Percentiles rank a stretch among this genome's conserved stretches.
These are phyloP conservation scores for Ceratobasidium sp. DNA, from an alignment of 1,284 basidiomycete species.

Conservation along the genomic window DNA sequence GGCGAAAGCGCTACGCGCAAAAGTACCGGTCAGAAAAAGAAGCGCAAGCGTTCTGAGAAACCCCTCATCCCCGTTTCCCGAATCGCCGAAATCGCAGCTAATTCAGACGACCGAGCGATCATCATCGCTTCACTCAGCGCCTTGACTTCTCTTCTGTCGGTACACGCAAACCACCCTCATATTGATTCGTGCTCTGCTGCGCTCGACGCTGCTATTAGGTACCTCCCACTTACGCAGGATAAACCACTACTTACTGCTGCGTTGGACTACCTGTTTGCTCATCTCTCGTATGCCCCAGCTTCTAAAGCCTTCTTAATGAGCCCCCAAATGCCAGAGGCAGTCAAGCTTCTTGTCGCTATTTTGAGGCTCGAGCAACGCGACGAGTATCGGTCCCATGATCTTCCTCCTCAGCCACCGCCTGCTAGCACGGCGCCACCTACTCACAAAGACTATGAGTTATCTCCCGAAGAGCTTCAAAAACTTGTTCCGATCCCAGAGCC, in stretches of 20 bases:
- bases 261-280: constrained; percentile 79
- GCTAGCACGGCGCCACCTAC: constrained; percentile 64
- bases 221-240: constrained; percentile 79
- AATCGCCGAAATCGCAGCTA: constrained; percentile 65
- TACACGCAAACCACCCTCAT: constrained; percentile 67
- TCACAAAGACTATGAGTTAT: constrained; percentile 67
- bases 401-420: constrained; percentile 67
- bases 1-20: neutral
- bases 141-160: constrained; percentile 69
- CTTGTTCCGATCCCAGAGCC: constrained; percentile 72
- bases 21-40: constrained; percentile 48
- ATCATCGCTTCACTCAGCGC: constrained; percentile 71
- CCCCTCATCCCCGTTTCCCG: constrained; percentile 61
- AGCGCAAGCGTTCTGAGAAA: constrained; percentile 42
- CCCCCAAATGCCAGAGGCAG: constrained; percentile 70
- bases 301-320: constrained; percentile 79
- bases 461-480: constrained; percentile 70
- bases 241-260: constrained; percentile 72
- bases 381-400: constrained; percentile 58
- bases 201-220: constrained; percentile 69
- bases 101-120: constrained; percentile 74
- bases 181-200: constrained; percentile 66
- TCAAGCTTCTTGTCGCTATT: constrained; percentile 73
- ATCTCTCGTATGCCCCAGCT: constrained; percentile 77
- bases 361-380: constrained; percentile 75